These are phyloP conservation scores for Cladosporium sp. DNA, from an alignment of 2,329 filamentous ascomycete genomes.

Conservation along the genomic window DNA sequence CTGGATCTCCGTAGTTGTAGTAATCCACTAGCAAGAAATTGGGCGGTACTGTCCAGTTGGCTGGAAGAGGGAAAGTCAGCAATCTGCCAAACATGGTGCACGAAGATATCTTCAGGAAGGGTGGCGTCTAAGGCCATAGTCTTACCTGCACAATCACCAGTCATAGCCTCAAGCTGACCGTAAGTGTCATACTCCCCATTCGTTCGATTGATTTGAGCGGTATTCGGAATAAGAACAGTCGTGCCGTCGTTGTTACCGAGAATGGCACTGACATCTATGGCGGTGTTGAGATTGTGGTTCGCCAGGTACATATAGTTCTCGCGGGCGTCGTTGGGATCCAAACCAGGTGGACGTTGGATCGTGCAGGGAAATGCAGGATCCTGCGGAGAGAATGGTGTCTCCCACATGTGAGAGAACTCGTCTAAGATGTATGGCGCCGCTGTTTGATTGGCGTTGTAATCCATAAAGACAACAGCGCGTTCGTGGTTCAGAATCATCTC, in stretches of 20 bases:
- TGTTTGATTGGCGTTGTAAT: conserved; percentile 77
- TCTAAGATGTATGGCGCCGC: conserved; percentile 79
- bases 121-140: not conserved
- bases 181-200: conserved; percentile 61
- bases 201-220: conserved; percentile 64
- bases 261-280: conserved; percentile 55
- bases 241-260: conserved; percentile 43
- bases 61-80: conserved; percentile 25
- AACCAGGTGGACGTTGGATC: conserved; percentile 68
- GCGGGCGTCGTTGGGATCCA: conserved; percentile 49
- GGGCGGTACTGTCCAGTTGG: conserved; percentile 62
- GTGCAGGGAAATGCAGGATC: conserved; percentile 70
- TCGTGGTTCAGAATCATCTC: conserved; percentile 65
- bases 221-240: conserved; percentile 67
- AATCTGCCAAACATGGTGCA: not conserved
- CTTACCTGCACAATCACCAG: conserved; percentile 57
- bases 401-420: conserved; percentile 84
- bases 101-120: not conserved
- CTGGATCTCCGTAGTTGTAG: conserved; percentile 65
- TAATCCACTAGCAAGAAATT: conserved; percentile 81
- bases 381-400: conserved; percentile 78
- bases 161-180: conserved; percentile 63
- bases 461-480: conserved; percentile 75
- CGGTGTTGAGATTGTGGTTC: conserved; percentile 87
- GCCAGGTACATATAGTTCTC: conserved; percentile 69